A percentile compares a stretch with the other conserved stretches of the same genome.
phyloP scores from a whole-genome alignment of 176 grass and related monocot species.

The Oryza brachyantha region DNA sequence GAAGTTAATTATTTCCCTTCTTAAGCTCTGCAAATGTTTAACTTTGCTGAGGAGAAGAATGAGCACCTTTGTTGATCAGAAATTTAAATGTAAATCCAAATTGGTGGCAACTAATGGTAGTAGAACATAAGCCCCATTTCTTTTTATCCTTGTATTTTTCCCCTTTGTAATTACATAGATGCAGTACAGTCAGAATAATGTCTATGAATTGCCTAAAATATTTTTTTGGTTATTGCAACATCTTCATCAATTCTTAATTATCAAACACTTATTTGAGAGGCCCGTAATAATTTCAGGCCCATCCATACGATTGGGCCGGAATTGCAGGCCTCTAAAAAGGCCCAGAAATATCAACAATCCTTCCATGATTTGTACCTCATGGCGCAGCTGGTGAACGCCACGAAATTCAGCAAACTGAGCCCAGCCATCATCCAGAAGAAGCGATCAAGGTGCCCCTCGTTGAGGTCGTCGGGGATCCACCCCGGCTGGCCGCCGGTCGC shows the following conservation, averaged over 20 bases:
- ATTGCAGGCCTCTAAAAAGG: background rate
- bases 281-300: no score
- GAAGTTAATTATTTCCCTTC: no score
- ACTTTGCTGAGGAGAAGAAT: conserved; percentile 9
- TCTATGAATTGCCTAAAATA: no score
- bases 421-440: conserved; percentile 37
- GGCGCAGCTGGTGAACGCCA: background rate
- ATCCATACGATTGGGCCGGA: no score
- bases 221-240: no score
- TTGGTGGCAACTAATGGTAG: no score
- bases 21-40: background rate
- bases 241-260: no score
- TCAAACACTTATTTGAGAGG: no score
- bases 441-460: conserved; percentile 49
- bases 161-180: no score
- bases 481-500: conserved; percentile 14
- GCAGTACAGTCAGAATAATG: no score
- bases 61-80: conserved; percentile 7
- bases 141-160: no score
- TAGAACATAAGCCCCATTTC: no score
- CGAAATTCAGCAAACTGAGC: background rate
- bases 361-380: background rate
- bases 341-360: background rate
- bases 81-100: background rate
- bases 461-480: conserved; percentile 64